A percentile compares a stretch with the other conserved stretches of the same genome.
phyloP scores from a whole-genome alignment of 2,329 filamentous ascomycete genomes.

The Botrytis fragariae region DNA sequence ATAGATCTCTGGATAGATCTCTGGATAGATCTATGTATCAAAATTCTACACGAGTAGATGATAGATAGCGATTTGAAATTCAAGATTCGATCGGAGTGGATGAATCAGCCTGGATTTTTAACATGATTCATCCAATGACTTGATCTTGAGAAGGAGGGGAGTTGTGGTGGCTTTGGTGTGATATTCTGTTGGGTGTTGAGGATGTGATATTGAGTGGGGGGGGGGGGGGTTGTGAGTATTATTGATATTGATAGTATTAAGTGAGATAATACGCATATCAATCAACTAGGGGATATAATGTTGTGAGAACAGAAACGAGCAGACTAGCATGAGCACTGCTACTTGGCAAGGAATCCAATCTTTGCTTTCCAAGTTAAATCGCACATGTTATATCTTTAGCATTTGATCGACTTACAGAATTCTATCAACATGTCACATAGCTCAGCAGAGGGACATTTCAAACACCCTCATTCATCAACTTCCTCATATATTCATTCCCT shows the following conservation, averaged over 20 bases:
- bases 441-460: background rate
- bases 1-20: no score
- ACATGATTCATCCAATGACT: background rate
- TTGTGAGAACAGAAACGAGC: background rate
- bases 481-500: conserved; percentile 50
- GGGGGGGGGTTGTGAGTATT: no score
- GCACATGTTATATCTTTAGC: background rate
- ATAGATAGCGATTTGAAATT: background rate
- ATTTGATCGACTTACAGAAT: background rate
- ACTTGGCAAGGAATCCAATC: background rate
- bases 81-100: no score
- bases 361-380: background rate
- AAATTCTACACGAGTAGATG: no score
- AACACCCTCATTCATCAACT: background rate
- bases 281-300: no score
- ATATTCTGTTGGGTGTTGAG: no score
- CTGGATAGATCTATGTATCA: no score
- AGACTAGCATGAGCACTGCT: background rate
- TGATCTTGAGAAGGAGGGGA: background rate
- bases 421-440: background rate
- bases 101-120: rapidly evolving
- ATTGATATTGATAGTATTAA: background rate
- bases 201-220: no score
- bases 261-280: no score
- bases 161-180: no score